phyloP scores from a whole-genome alignment of 1,284 basidiomycete genomes.

The Somion occarium region DNA sequence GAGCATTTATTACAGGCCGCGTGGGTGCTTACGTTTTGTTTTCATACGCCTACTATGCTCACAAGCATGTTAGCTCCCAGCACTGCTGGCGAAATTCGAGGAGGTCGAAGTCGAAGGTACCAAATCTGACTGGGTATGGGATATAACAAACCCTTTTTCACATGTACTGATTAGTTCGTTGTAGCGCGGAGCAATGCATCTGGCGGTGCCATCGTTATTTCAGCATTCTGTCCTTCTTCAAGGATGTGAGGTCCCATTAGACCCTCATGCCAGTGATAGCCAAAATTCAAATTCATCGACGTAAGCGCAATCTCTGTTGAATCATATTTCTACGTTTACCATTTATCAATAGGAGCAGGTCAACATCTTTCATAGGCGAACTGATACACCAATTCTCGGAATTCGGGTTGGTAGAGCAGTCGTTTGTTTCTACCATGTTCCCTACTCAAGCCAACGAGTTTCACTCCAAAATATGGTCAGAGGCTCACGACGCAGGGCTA shows the following conservation, averaged over 20 bases:
- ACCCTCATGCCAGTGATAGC: conserved; percentile 8
- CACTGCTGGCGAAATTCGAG: conserved; percentile 49
- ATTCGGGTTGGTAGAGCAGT: conserved; percentile 50
- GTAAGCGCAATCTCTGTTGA: no score
- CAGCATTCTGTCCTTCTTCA: conserved; percentile 46
- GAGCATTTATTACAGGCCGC: conserved; percentile 65
- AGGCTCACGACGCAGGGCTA: conserved; percentile 51
- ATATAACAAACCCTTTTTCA: conserved; percentile 2
- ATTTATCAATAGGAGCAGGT: neutral
- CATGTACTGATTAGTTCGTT: conserved; percentile 12
- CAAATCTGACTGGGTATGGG: conserved; percentile 57
- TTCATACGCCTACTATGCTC: conserved; percentile 1
- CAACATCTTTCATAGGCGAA: conserved; percentile 49
- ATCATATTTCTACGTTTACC: no score
- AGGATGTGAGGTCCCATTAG: conserved; percentile 23
- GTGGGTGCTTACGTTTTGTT: conserved; percentile 33
- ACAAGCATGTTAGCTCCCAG: conserved; percentile 48
- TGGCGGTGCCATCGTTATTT: conserved; percentile 44
- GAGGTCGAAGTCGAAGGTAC: conserved; percentile 41
- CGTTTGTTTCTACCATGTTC: conserved; percentile 46
- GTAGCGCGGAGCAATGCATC: conserved; percentile 54
- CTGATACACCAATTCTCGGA: conserved; percentile 54
- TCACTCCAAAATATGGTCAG: conserved; percentile 43
- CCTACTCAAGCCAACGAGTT: conserved; percentile 45
- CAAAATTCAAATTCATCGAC: neutral